Evolutionary conservation across 208 protist species (phyloP).

Genomic region (Leishmania lainsoni): DNA sequence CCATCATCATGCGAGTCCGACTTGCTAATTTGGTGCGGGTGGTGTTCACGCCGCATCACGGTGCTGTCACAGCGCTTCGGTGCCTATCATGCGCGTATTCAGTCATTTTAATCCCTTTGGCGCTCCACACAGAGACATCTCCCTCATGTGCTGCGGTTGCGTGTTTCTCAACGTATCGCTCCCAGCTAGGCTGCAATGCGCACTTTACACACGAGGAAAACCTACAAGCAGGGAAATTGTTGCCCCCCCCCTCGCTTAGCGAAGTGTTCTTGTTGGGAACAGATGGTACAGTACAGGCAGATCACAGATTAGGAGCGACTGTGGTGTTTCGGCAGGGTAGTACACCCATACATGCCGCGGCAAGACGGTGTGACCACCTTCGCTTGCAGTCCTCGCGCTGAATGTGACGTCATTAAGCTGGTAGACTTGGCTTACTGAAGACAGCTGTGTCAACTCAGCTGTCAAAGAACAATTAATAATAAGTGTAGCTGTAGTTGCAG

Average conservation of each 20-base stretch:
- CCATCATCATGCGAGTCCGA: too few relatives aligned
- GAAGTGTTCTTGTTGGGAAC: neutral
- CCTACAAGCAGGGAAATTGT: neutral
- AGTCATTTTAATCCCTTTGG: neutral
- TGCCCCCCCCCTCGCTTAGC: too few relatives aligned
- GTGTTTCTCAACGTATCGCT: neutral
- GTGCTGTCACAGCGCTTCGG: neutral
- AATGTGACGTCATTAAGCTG: neutral
- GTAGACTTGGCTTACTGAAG: too few relatives aligned
- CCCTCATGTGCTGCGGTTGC: neutral
- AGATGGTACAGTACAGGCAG: neutral
- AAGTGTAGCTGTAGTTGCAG: too few relatives aligned
- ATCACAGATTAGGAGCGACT: neutral
- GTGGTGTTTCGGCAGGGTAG: neutral
- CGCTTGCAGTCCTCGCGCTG: neutral
- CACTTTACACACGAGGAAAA: neutral
- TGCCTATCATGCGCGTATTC: neutral
- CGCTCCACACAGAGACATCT: too few relatives aligned
- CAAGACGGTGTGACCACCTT: neutral
- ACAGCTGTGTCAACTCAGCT: too few relatives aligned
- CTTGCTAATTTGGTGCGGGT: neutral
- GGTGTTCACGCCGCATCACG: too few relatives aligned
- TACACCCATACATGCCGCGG: neutral
- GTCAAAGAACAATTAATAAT: too few relatives aligned
- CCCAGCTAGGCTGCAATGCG: neutral